phyloP scores from a whole-genome alignment of 2,329 filamentous ascomycete species.

The Penicillium glabrum region DNA sequence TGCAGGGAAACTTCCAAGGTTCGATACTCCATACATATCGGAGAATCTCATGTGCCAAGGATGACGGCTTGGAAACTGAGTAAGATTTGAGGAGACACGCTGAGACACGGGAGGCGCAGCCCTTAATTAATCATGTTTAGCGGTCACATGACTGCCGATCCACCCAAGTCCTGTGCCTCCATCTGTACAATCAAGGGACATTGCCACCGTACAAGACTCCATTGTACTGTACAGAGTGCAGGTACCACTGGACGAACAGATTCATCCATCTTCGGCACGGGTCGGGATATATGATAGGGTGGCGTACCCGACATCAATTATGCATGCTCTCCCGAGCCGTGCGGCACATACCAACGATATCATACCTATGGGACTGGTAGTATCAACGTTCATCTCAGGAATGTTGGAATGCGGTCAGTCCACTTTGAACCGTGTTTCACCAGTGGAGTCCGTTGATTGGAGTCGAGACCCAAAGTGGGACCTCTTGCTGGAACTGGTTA shows the following conservation, averaged over 20 bases:
- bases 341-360: not conserved
- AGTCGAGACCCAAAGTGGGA: constrained; percentile 3
- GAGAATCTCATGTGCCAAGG: not conserved
- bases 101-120: constrained; percentile 8
- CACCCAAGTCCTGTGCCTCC: too few species aligned
- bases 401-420: constrained; percentile 14
- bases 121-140: not conserved
- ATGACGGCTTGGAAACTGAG: not conserved
- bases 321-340: not conserved
- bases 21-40: not conserved
- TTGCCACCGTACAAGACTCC: too few species aligned
- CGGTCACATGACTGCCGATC: not conserved
- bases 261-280: not conserved
- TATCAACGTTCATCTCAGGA: constrained; percentile 5
- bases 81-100: not conserved
- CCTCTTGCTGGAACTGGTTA: not conserved
- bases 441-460: constrained; percentile 19
- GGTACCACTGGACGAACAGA: too few species aligned
- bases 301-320: not conserved
- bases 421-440: constrained; percentile 13
- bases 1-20: not conserved
- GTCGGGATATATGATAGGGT: not conserved
- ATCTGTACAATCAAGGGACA: too few species aligned
- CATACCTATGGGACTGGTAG: not conserved
- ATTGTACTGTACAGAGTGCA: too few species aligned